phyloP scores from a whole-genome alignment of 1,284 basidiomycete genomes.

The Austroboletus rostrupii region DNA sequence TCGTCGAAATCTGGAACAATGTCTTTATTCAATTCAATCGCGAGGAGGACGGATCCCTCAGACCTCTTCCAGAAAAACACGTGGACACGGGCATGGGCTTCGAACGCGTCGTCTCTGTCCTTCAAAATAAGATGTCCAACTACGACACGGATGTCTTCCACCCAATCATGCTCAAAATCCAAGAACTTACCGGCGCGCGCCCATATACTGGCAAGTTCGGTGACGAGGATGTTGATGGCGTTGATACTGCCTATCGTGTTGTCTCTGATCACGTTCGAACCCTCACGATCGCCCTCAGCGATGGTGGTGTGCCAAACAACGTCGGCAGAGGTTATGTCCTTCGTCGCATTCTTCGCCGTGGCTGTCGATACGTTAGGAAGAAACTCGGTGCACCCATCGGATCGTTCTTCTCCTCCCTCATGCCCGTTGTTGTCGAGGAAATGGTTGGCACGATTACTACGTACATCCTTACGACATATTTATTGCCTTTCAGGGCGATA shows the following conservation, averaged over 20 bases:
- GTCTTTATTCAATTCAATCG: slow-evolving; percentile 99
- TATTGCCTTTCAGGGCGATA: slow-evolving; percentile 56
- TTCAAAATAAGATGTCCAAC: slow-evolving; percentile 91
- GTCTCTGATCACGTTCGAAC: slow-evolving; percentile 97
- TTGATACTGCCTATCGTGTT: slow-evolving; percentile 97
- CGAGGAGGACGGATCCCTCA: slow-evolving; percentile 82
- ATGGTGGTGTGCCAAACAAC: slow-evolving; percentile 95
- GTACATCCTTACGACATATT: slow-evolving; percentile 9
- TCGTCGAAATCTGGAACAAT: slow-evolving; percentile 99
- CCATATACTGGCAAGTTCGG: slow-evolving; percentile 90
- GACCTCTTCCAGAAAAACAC: slow-evolving; percentile 85
- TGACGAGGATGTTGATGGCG: slow-evolving; percentile 88
- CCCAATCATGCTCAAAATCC: slow-evolving; percentile 87
- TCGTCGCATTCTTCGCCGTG: slow-evolving; percentile 86
- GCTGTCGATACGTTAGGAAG: slow-evolving; percentile 92
- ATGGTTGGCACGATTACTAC: slow-evolving; percentile 53
- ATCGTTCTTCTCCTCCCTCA: slow-evolving; percentile 89
- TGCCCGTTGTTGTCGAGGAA: slow-evolving; percentile 86
- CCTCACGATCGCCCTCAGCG: slow-evolving; percentile 91
- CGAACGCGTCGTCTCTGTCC: slow-evolving; percentile 91
- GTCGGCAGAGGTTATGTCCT: slow-evolving; percentile 96
- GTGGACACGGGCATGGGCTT: slow-evolving; percentile 99
- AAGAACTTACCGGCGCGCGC: slow-evolving; percentile 85
- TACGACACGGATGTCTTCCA: slow-evolving; percentile 97
- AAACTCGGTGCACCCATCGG: slow-evolving; percentile 95